Evolutionary conservation across 768 basidiomycete genomes (phyloP), one percentile per base, ranked within the genome.

Genomic region (Rossbeevera mucosa): DNA sequence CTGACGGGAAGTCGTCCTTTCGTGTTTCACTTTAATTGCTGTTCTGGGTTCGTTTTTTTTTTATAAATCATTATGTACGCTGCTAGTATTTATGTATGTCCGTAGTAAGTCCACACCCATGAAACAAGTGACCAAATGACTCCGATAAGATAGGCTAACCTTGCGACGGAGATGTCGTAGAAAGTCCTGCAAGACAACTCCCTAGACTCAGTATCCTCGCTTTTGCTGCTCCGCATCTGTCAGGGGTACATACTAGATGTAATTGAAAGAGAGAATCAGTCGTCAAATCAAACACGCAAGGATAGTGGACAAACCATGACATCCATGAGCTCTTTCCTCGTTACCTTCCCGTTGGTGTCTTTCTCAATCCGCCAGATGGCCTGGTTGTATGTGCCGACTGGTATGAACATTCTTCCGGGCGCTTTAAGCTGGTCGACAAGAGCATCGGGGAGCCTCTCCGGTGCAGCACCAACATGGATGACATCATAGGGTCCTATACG

Each of bases 401-500:
- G 94, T 48, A 97, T 91, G 72, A 97, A 94, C 87, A 97, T 92
- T 48, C 84, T 74, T 14, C 89, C 89, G 0, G 87, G 86, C 2
- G 68, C 65, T 24, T 84, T 84, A 3, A 93, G 81, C 62, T 95
- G 94, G 13, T 88, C 81, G 25, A 97, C 67, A 1, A 98, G 79
- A 0, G 76, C 67, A 20, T 78, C 67, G 0, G 94, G 94, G 13
- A 93, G 70, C 0, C 63, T 75, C 0, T 90, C 86, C 0, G 94
- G 85, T 0, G 95, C 94, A 0, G 95, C 95, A 4, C 95, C 95
- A 31, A 97, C 94, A 59, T 98, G 94, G 46, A 97, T 96, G 0
- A 82, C 86, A 55, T 91, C 80, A 63, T 84, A 92, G 0, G 87
- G 88, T 3, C 76, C 85, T 81, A 54, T 21, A 16, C 25, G 50